Evolutionary conservation across 768 basidiomycete genomes (phyloP), one percentile per base, ranked within the genome.

Genomic region (Lactarius trivialis): DNA sequence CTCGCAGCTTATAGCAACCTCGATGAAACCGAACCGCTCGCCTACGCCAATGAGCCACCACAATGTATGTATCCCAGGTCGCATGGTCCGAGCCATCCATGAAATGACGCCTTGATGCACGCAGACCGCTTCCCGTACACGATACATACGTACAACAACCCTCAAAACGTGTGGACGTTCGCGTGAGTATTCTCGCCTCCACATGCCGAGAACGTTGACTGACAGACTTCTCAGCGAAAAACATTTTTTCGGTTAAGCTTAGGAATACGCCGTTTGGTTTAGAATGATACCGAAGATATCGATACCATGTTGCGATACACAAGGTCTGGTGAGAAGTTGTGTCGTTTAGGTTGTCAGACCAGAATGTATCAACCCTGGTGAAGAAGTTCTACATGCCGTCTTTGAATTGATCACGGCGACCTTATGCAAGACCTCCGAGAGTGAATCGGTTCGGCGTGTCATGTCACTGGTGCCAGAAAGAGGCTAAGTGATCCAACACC

Each of bases 1-100:
- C 63, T 3, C 56, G 8, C 43, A 50, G 26, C 15, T n/a, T 58
- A 55, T 26, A 48, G 43, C 49, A 74, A 66, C 66, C 55, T 72
- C 33, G 65, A 75, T 55, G 73, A 74, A 63, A 54, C 58, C 6
- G 32, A 45, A 0, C 74, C 74, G 2, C 74, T 75, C 7, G 74
- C 69, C 15, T 75, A 73, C 59, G 57, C 61, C 39, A 73, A 73
- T 12, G 73, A 75, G 54, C 67, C 68, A 2, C 72, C 73, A 14
- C 70, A 71, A 36, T 68, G 72, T 72, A 41, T n/a, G 7, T 36
- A 36, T 34, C 9, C 37, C 9, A 12, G 7, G 11, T 43, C 9
- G n/a, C 34, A 19, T 26, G 30, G 21, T 8, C n/a, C n/a, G n/a
- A n/a, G n/a, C n/a, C n/a, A 9, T 63, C 28, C n/a, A 17, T 36